Percentiles rank a stretch among this genome's conserved stretches.
phyloP scores from a whole-genome alignment of 768 basidiomycete species.

The Boletus rufocinnamomeus region DNA sequence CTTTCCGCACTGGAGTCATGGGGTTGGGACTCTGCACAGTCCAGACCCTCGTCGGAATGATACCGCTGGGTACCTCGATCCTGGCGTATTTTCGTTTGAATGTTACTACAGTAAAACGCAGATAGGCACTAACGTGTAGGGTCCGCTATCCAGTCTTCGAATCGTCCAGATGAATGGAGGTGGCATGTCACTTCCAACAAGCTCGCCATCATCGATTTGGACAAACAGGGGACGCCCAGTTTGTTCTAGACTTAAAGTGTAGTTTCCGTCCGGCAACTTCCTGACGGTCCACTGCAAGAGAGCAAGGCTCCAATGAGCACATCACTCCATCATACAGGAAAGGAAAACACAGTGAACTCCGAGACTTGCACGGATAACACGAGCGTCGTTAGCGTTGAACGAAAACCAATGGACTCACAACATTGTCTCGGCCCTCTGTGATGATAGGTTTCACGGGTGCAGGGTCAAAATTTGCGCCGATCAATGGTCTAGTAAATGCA shows the following conservation, averaged over 20 bases:
- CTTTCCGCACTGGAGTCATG: neutral
- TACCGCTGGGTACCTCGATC: neutral
- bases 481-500: neutral
- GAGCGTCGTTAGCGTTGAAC: neutral
- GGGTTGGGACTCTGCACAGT: neutral
- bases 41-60: neutral
- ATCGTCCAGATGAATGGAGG: neutral
- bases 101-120: neutral
- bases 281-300: slow-evolving; percentile 1
- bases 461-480: neutral
- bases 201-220: neutral
- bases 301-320: neutral
- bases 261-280: neutral
- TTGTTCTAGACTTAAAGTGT: neutral
- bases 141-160: neutral
- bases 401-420: neutral
- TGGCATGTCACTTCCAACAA: neutral
- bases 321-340: neutral
- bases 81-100: neutral
- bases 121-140: neutral
- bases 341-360: neutral
- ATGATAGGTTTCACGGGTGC: neutral
- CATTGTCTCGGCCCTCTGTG: neutral
- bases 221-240: neutral
- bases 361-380: neutral